Conservation (phyloP, 306 rosid genomes). For the Abrus precatorius region DNA sequence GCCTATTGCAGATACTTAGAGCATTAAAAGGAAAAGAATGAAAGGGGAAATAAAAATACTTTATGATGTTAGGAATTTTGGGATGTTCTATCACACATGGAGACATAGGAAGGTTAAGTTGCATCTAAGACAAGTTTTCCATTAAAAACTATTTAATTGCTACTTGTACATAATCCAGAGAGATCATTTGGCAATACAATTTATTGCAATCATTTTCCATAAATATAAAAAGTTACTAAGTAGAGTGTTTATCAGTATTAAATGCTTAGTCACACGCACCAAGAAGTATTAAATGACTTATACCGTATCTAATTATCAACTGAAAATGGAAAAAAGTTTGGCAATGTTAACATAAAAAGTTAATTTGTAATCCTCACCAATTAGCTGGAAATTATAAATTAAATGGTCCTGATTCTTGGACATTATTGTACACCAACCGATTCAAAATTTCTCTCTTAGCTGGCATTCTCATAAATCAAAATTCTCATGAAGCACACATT, state of each 20-base stretch:
- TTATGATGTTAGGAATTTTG: not conserved
- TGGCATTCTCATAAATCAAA: not conserved
- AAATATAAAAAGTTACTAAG: not conserved
- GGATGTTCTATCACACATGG: not conserved
- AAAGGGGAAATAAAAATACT: too few relatives aligned
- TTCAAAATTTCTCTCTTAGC: conserved; percentile 5
- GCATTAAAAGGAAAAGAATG: too few relatives aligned
- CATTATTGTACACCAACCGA: not conserved
- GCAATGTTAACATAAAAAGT: not conserved
- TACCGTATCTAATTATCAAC: too few relatives aligned
- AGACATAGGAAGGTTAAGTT: not conserved
- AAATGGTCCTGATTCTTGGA: not conserved
- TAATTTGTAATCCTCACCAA: not conserved
- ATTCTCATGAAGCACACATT: conserved; percentile 6
- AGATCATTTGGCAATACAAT: not conserved
- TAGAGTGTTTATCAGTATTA: not conserved
- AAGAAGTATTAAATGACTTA: not conserved
- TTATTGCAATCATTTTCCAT: not conserved
- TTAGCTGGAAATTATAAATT: not conserved
- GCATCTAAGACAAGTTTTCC: not conserved
- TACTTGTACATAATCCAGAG: not conserved
- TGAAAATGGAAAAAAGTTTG: not conserved
- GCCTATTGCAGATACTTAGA: too few relatives aligned
- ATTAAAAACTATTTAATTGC: not conserved
- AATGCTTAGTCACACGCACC: not conserved